Base-by-base conservation (phyloP, 257 asterid species). In the Schizonepeta tenuifolia region DNA sequence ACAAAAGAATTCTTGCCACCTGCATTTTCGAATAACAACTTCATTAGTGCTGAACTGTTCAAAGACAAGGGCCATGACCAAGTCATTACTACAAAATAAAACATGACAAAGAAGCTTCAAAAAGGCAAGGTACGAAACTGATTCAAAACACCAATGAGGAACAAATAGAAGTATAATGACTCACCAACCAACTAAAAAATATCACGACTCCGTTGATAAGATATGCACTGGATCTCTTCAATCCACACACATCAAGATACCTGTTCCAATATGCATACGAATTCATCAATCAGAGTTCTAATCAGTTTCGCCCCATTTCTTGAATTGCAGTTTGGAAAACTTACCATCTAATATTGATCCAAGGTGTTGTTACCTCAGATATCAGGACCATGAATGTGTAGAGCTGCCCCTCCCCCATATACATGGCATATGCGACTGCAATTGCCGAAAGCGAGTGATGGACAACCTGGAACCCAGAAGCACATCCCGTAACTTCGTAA, bases 381-480 rank as follows among this genome's bases (percentile, higher is more conserved):
- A 93, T 89, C 65, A 93, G 92, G 74, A 93, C 96, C 98, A 93
- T 93, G 85, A 89, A 91, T 10, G 98, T 93, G 86, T 93, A 93
- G 70, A 93, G 93, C 83, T 93, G 98, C 55, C 98, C 98, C 85
- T 93, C 97, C 78, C 96, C 96, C 20, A 88, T 84, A 57, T 80
- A 85, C 93, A 87, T 86, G 80, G 97, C 82, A 84, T 91, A 93
- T 59, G 95, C 94, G 5, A 93, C 98, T 65, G 98, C 96, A 61
- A 85, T 77, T 81, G 85, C 96, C 9, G 98, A 91, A 77, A 93
- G 90, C 54, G 96, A 83, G 85, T 93, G 98, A 84, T 93, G 98
- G 77, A 91, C 79, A 80, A 93, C 80, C 98, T 93, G 92, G 81
- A 81, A 86, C 78, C 57, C 82, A 77, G 79, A 66, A 79, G 81